Conservation (phyloP, 805 yeast genomes). For the Candida tammaniensis region DNA sequence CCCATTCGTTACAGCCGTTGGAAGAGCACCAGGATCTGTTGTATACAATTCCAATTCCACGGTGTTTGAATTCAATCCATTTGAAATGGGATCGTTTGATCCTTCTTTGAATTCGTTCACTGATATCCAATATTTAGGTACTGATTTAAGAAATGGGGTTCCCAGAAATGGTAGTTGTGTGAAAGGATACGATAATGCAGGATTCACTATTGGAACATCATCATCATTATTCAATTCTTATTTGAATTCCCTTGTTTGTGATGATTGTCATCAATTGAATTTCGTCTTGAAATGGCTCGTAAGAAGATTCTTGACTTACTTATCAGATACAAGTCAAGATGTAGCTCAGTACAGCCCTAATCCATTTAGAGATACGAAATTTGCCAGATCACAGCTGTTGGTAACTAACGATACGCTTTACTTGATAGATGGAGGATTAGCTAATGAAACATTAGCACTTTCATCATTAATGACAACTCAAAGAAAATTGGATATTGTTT, state of each 20-base stretch:
- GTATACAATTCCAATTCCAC: constrained; percentile 35
- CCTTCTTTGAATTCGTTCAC: constrained; percentile 36
- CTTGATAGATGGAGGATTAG: constrained; percentile 41
- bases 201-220: constrained; percentile 37
- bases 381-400: constrained; percentile 19
- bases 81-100: constrained; percentile 42
- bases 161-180: constrained; percentile 26
- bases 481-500: constrained; percentile 33
- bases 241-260: constrained; percentile 34
- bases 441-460: constrained; percentile 35
- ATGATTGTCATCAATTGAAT: constrained; percentile 24
- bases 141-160: constrained; percentile 29
- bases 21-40: constrained; percentile 31
- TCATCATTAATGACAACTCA: constrained; percentile 31
- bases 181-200: constrained; percentile 39
- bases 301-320: constrained; percentile 20
- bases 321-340: constrained; percentile 27
- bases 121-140: constrained; percentile 36
- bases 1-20: constrained; percentile 36
- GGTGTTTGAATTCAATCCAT: constrained; percentile 40
- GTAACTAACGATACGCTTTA: constrained; percentile 26
- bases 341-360: constrained; percentile 34
- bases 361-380: constrained; percentile 32
- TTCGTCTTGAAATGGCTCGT: constrained; percentile 23
- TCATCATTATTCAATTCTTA: constrained; percentile 38